phyloP scores from a whole-genome alignment of 352 stramenopile genomes.

The Phytophthora citrophthora region DNA sequence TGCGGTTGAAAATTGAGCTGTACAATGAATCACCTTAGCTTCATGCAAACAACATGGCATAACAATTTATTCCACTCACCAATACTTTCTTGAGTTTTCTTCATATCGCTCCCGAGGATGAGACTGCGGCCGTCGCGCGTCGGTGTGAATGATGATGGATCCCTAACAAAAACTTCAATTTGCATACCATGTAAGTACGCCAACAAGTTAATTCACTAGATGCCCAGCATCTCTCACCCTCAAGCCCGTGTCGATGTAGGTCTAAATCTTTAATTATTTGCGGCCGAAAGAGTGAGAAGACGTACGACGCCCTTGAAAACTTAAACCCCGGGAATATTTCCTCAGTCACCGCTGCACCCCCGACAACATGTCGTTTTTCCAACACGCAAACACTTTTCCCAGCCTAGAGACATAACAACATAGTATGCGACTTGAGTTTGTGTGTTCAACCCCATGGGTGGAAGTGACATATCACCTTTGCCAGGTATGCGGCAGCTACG shows the following conservation, averaged over 20 bases:
- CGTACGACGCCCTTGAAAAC: conserved; percentile 92
- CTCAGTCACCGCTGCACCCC: conserved; percentile 90
- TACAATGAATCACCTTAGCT: conserved; percentile 1
- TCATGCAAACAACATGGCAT: neutral
- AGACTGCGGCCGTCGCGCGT: conserved; percentile 78
- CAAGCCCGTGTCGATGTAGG: conserved; percentile 76
- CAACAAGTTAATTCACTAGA: neutral
- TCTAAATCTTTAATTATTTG: conserved; percentile 91
- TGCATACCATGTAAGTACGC: neutral
- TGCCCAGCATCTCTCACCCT: conserved; percentile 41
- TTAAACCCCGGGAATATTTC: conserved; percentile 92
- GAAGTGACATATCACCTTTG: conserved; percentile 52
- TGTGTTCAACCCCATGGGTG: neutral
- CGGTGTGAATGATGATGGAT: conserved; percentile 91
- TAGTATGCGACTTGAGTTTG: neutral
- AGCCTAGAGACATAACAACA: conserved; percentile 34
- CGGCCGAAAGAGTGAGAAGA: conserved; percentile 90
- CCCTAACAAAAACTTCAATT: conserved; percentile 68
- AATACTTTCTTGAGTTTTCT: conserved; percentile 76
- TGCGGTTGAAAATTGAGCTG: conserved; percentile 82
- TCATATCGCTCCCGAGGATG: conserved; percentile 82
- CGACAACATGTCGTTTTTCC: conserved; percentile 88
- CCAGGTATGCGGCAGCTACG: conserved; percentile 88
- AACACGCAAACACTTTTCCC: conserved; percentile 89
- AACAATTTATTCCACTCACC: conserved; percentile 30